Evolutionary conservation across 441 rosid species (phyloP), one percentile per base, ranked within the genome.

Genomic region (Bocquillonia castaneifolia): DNA sequence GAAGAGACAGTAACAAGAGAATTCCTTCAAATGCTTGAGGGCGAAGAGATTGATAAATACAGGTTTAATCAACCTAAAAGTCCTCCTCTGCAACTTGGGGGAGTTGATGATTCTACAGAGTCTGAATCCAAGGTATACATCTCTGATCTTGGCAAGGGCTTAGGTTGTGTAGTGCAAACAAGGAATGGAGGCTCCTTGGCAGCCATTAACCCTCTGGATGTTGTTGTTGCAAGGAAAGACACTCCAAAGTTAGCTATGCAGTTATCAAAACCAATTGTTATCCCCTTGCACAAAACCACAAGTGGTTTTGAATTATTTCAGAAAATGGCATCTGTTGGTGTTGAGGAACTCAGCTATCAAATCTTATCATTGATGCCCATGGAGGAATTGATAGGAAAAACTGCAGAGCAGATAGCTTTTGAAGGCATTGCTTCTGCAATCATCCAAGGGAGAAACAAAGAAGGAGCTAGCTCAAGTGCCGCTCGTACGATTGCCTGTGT

Each of bases 371-470:
- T 78, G 34, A 86, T 93, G 97, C 87, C 93, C 0, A 72, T 86
- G 53, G 98, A 90, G 34, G 98, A 93, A 70, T 79, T 93, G 34
- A 77, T 80, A 31, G 98, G 96, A 9, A 93, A 93, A 78, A 89
- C 97, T 10, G 98, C 96, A 1, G 97, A 93, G 37, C 98, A 90
- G 80, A 83, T 93, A 65, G 98, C 98, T 61, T 93, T 93, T 31
- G 98, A 93, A 76, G 98, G 98, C 45, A 85, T 93, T 55, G 97
- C 98, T 23, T 90, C 94, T 6, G 92, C 93, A 7, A 87, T 93
- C 81, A 89, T 93, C 72, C 94, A 90, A 57, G 97, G 96, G 39
- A 84, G 98, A 77, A 89, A 81, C 78, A 93, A 85, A 77, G 97
- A 93, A 78, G 87, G 85, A 15, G 96, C 96, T 1, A 87, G 83